Evolutionary conservation across 345 rosid genomes (phyloP), one percentile per base, ranked within the genome.

Genomic region (Euclidium syriacum): DNA sequence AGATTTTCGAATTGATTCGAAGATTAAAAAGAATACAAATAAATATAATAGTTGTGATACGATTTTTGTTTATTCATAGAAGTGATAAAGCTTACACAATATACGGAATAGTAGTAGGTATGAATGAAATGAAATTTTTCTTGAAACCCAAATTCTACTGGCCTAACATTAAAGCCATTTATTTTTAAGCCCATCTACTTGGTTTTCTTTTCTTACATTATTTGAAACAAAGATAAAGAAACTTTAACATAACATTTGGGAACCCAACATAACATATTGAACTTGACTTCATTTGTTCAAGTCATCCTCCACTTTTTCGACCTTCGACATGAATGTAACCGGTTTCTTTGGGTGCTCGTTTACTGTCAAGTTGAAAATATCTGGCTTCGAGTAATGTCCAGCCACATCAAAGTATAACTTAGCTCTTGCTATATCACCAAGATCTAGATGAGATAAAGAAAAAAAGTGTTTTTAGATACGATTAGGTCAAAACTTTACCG

Each of bases 371-470:
- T 81, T 85, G 19, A 91, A 80, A 54, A 91, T 79, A 58, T 91
- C 98, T 3, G 96, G 92, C 68, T 81, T 88, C n/a, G 96, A 71
- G 66, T 86, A 88, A 68, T 86, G 98, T 40, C 98, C 95, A 2
- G 83, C 95, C 76, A 82, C 95, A 67, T 89, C 96, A 10, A 89
- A 89, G 70, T 76, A 87, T 14, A 92, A 87, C 66, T 92, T 92
- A 23, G 94, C 96, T 20, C 90, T 64, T 3, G 86, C 82, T 62
- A 92, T 74, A 50, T 92, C 98, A 66, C 91, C 91, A 38, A 92
- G 83, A 81, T 87, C 98, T 89, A 67, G 35, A 39, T 58, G 29
- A 50, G n/a, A 18, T n/a, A n/a, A n/a, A n/a, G n/a, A 64, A 51
- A 25, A 32, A 5, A 2, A 55, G 7, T 1, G 12, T 27, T 41